Conservation (phyloP, 306 rosid species). For the Quercus bicolor region DNA sequence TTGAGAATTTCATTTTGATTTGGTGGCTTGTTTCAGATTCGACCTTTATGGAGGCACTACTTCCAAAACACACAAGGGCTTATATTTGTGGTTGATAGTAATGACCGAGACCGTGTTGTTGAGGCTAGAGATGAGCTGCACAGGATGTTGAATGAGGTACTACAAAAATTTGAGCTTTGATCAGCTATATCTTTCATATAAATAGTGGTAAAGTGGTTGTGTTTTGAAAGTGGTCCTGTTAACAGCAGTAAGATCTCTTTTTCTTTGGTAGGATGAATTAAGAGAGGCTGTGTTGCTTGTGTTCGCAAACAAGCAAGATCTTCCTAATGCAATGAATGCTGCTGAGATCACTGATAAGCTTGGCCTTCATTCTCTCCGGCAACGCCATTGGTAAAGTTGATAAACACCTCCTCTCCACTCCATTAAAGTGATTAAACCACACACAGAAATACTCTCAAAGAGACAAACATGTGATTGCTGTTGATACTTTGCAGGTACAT, state of each 20-base stretch:
- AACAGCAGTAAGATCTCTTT: background rate
- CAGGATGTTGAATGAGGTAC: constrained; percentile 69
- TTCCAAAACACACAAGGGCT: constrained; percentile 76
- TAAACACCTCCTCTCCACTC: background rate
- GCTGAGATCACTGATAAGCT: constrained; percentile 66
- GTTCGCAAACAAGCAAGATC: constrained; percentile 74
- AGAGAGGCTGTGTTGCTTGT: constrained; percentile 70
- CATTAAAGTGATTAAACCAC: background rate
- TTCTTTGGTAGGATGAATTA: constrained; percentile 46
- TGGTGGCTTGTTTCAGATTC: constrained; percentile 28
- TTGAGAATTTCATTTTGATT: background rate
- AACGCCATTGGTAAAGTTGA: constrained; percentile 55
- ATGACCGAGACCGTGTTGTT: constrained; percentile 66
- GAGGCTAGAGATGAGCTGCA: constrained; percentile 75
- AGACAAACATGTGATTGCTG: background rate
- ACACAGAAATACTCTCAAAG: background rate
- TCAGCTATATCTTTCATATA: background rate
- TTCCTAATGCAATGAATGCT: constrained; percentile 75
- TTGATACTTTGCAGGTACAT: constrained; percentile 46
- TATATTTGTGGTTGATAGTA: constrained; percentile 72
- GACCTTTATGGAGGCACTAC: constrained; percentile 72
- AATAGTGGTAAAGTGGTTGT: background rate
- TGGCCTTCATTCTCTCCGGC: constrained; percentile 62
- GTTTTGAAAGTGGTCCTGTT: background rate
- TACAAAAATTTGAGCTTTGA: background rate